Evolutionary conservation across 2,329 filamentous ascomycete species (phyloP), one percentile per base, ranked within the genome.

Genomic region (Plectosphaerella cucumerina): DNA sequence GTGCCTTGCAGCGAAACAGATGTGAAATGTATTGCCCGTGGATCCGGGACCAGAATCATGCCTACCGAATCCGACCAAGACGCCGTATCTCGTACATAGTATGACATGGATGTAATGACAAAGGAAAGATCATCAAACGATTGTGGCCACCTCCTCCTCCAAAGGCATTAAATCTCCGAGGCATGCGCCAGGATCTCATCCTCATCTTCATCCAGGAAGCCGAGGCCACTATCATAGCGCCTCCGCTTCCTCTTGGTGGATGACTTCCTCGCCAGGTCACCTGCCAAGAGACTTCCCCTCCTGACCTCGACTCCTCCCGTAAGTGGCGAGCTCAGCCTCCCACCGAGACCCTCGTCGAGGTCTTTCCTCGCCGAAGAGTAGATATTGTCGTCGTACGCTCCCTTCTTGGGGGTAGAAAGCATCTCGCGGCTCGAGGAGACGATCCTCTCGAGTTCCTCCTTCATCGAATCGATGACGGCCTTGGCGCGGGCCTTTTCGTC

Each of bases 191-290:
- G 66, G 37, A 65, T 58, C 31, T 69, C 67, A 17, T 69, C 63
- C 49, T 75, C 74, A 34, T 81, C 78, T 59, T 82, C 79, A 23
- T 80, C 77, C 61, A 82, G 56, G 21, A 84, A 67, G 0, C 78
- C 78, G 47, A 84, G 59, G 0, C 80, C 81, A 49, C 77, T 81
- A 60, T 84, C 80, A 55, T 75, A 72, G 51, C 72, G 69, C 52
- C 77, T 72, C 52, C 69, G 68, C 66, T 73, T 79, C 57, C 55
- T 69, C 22, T 62, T 68, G n/a, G 10, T 42, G 22, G 55, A 63
- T 1, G 60, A 60, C 20, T 62, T 62, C 44, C 64, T 64, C 3
- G 59, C 61, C 44, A 66, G n/a, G 2, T 60, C 65, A 1, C 61
- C 63, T 4, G 62, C 50, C 8, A 67, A 39, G 41, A 61, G 58